Percentiles rank a stretch among this genome's conserved stretches.
phyloP scores from a whole-genome alignment of 2,329 filamentous ascomycete genomes.

The Pseudogymnoascus sp. region DNA sequence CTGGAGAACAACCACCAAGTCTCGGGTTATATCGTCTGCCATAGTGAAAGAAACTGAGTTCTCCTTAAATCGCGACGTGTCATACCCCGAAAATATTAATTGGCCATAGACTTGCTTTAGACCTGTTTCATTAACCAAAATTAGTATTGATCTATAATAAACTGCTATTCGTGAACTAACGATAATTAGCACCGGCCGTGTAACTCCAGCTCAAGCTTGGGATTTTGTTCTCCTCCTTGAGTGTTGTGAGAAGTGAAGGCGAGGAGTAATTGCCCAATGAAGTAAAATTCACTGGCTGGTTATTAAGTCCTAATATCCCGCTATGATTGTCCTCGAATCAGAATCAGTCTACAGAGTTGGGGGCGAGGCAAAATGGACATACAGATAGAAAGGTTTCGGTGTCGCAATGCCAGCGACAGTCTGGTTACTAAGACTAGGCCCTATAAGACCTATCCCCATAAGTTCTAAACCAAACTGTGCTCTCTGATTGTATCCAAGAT shows the following conservation, averaged over 20 bases:
- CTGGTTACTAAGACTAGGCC: conserved; percentile 20
- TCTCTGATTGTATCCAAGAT: conserved; percentile 29
- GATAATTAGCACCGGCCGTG: conserved; percentile 35
- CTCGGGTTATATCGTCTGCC: conserved; percentile 29
- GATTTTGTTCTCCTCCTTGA: conserved; percentile 32
- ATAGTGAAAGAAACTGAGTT: conserved; percentile 33
- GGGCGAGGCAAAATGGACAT: conserved; percentile 14
- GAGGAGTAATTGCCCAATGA: conserved; percentile 30
- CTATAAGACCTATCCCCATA: conserved; percentile 16
- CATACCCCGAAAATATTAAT: conserved; percentile 35
- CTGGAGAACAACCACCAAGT: conserved; percentile 33
- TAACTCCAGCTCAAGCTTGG: conserved; percentile 37
- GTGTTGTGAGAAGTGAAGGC: conserved; percentile 30
- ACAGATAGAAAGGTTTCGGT: conserved; percentile 32
- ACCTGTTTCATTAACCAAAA: background rate
- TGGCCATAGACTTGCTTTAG: conserved; percentile 30
- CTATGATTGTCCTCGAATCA: conserved; percentile 16
- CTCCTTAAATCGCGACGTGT: conserved; percentile 32
- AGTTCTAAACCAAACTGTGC: conserved; percentile 20
- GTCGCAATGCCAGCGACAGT: conserved; percentile 27
- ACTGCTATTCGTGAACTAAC: conserved; percentile 18
- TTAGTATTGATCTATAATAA: background rate
- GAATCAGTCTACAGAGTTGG: no score
- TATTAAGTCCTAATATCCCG: conserved; percentile 33
- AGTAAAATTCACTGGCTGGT: conserved; percentile 33